Percentiles rank a stretch among this genome's conserved stretches.
phyloP scores from a whole-genome alignment of 2,329 filamentous ascomycete genomes.

The Camptophora hylomeconis region DNA sequence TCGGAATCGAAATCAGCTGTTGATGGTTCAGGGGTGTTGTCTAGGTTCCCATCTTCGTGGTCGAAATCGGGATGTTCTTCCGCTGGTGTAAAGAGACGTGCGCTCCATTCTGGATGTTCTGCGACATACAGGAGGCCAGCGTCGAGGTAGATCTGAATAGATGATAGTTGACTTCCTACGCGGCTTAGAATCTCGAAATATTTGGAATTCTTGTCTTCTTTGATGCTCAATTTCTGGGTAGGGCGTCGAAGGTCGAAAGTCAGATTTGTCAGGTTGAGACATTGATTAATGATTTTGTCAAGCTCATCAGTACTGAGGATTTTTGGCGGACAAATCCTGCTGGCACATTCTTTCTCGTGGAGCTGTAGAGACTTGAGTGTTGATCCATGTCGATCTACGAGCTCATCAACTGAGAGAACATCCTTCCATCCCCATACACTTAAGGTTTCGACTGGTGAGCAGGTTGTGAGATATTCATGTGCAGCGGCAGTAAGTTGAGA shows the following conservation, averaged over 20 bases:
- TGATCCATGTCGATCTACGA: conserved; percentile 6
- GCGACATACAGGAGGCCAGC: not conserved
- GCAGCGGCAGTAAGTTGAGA: conserved; percentile 1
- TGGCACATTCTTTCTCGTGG: conserved; percentile 4
- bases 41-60: no score
- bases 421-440: conserved; percentile 5
- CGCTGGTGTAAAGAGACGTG: not conserved
- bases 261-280: conserved; percentile 4
- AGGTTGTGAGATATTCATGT: conserved; percentile 3
- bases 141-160: conserved; percentile 2
- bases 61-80: no score
- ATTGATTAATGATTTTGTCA: not conserved
- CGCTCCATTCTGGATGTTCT: not conserved
- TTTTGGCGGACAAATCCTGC: not conserved
- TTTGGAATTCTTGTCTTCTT: no score
- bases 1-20: no score
- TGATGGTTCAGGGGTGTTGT: no score
- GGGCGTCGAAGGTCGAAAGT: conserved; percentile 5
- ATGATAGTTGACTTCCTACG: not conserved
- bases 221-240: conserved; percentile 1
- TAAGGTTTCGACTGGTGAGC: conserved; percentile 3
- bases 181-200: not conserved
- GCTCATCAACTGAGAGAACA: not conserved
- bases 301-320: not conserved
- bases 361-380: conserved; percentile 4